Evolutionary conservation across 257 asterid species (phyloP).

Genomic region (Nemophila menziesii): DNA sequence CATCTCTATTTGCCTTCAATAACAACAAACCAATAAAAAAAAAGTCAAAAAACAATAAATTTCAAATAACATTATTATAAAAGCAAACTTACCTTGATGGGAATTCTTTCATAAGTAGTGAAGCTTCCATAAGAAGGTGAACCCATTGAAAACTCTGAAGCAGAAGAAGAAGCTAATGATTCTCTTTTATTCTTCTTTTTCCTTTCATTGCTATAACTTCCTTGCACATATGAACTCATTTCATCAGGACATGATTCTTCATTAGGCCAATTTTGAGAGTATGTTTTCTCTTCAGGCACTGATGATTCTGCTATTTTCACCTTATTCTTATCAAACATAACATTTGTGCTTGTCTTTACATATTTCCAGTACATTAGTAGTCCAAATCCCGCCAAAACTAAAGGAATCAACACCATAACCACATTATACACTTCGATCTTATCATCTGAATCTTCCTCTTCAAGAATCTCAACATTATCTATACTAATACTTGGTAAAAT

Average conservation of each 20-base stretch:
- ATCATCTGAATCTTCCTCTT: slow-evolving; percentile 6
- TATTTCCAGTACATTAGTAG: slow-evolving; percentile 14
- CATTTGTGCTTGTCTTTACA: neutral
- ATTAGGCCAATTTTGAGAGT: slow-evolving; percentile 26
- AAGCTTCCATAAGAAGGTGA: slow-evolving; percentile 87
- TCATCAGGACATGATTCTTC: slow-evolving; percentile 49
- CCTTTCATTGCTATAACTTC: slow-evolving; percentile 40
- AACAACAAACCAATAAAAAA: neutral
- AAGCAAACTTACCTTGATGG: slow-evolving; percentile 46
- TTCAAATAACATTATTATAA: neutral
- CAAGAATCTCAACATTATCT: slow-evolving; percentile 13
- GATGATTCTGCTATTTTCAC: neutral
- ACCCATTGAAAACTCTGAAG: slow-evolving; percentile 31
- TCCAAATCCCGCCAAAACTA: slow-evolving; percentile 27
- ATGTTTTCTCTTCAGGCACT: slow-evolving; percentile 11
- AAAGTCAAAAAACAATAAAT: neutral
- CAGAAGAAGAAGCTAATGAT: slow-evolving; percentile 38
- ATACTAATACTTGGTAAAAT: neutral
- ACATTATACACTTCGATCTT: slow-evolving; percentile 1
- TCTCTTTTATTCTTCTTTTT: slow-evolving; percentile 38
- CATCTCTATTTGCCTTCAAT: slow-evolving; percentile 59
- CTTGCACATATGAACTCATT: slow-evolving; percentile 42
- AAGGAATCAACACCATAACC: slow-evolving; percentile 16
- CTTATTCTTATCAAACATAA: slow-evolving; percentile 2
- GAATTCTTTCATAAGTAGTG: slow-evolving; percentile 77